Base-by-base conservation (phyloP, 148 eudicot species). In the Drosera capensis region DNA sequence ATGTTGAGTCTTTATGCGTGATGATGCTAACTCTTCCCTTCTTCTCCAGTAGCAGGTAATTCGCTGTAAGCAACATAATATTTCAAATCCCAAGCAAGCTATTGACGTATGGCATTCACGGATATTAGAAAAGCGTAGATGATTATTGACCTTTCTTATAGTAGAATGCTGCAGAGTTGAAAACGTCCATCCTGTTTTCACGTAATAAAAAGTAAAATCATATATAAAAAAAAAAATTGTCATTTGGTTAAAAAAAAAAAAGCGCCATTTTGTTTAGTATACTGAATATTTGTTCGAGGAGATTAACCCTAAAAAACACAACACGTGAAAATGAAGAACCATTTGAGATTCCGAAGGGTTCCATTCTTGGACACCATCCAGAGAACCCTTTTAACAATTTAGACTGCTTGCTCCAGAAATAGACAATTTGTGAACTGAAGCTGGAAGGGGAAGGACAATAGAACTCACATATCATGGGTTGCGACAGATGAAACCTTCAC, bases 1-100 rank as follows among this genome's bases (percentile, higher is more conserved):
- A 68, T 37, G 71, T 46, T 6, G 99, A 80, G 51, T 80, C 87
- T 63, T 68, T 84, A 30, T 84, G 99, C 75, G 78, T 57, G 46
- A 84, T 48, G 42, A 90, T 56, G 46, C 48, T 59, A 55, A 85
- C 48, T n/a, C 17, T 59, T 40, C 80, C 81, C 17, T 70, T 78
- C 44, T 57, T 68, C 63, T 78, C 66, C 42, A 78, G 63, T 29
- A 84, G 71, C 71, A 90, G 31, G 68, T 84, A 84, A 56, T 69
- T 85, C 19, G 67, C 95, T 90, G 45, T 20, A 45, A 61, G 45
- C 21, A 39, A 22, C 20, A 48, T 46, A 59, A 46, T 15, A 38
- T 8, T 43, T 36, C 45, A 23, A 22, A 20, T 2, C 15, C 22
- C 14, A 59, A 37, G 25, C 19, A 25, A 36, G 7, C 1, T 14